Evolutionary conservation across 192 early-diverging fungal genomes (phyloP).

Genomic region (Entrophospora sp.): DNA sequence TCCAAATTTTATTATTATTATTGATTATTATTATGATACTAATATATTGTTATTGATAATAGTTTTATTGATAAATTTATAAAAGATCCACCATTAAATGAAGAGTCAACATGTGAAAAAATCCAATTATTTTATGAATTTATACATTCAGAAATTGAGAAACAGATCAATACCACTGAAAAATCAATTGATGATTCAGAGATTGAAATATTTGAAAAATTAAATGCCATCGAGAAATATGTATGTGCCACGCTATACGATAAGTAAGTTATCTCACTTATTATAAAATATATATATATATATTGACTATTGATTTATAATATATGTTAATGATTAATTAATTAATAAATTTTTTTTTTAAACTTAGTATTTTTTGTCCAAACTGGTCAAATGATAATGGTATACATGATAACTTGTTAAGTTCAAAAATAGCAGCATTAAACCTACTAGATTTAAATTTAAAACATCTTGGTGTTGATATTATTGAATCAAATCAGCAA

Average conservation of each 20-base stretch:
- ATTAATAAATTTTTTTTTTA: neutral
- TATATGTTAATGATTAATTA: neutral
- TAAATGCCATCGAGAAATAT: conserved; percentile 25
- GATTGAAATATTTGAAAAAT: conserved; percentile 19
- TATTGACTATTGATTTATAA: neutral
- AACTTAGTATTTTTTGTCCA: conserved; percentile 26
- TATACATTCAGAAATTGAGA: neutral
- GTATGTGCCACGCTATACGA: conserved; percentile 31
- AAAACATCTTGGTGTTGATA: conserved; percentile 42
- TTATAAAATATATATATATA: no score
- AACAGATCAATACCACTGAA: neutral
- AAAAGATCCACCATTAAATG: neutral
- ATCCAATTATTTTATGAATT: conserved; percentile 9
- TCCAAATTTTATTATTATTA: neutral
- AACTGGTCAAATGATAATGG: conserved; percentile 36
- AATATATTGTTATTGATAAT: neutral
- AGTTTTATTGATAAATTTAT: conserved; percentile 2
- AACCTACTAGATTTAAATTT: conserved; percentile 46
- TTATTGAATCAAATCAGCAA: conserved; percentile 13
- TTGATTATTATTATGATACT: neutral
- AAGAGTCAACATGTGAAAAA: neutral
- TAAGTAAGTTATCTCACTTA: conserved; percentile 22
- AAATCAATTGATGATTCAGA: neutral
- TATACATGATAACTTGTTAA: conserved; percentile 48
- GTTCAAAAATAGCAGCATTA: conserved; percentile 52